These are phyloP conservation scores for Sugiyamaella neomexicana DNA, from an alignment of 1,139 yeast species.

Conservation along the genomic window DNA sequence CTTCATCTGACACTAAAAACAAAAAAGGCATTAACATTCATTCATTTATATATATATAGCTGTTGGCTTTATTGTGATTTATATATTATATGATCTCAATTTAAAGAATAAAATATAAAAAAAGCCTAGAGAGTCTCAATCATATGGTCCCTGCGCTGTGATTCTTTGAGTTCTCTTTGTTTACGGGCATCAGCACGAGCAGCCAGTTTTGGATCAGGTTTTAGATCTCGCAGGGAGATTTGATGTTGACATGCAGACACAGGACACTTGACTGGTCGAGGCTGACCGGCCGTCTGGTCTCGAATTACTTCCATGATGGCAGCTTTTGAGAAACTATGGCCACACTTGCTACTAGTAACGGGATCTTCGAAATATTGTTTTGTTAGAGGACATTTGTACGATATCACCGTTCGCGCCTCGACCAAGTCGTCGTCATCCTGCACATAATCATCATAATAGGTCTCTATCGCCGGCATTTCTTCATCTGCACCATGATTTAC, in stretches of 20 bases:
- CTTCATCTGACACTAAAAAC: not conserved
- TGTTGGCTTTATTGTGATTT: conserved; percentile 1
- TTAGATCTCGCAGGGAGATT: conserved; percentile 19
- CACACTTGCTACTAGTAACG: conserved; percentile 31
- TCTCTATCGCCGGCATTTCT: conserved; percentile 29
- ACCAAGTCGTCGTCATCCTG: conserved; percentile 34
- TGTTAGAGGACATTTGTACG: conserved; percentile 36
- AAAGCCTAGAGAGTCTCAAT: conserved; percentile 37
- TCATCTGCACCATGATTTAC: conserved; percentile 27
- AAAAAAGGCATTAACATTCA: conserved; percentile 11
- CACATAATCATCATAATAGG: conserved; percentile 29
- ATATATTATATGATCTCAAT: not conserved
- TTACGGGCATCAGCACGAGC: conserved; percentile 27
- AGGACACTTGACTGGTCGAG: conserved; percentile 29
- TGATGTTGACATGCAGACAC: conserved; percentile 31
- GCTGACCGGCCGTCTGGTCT: not conserved
- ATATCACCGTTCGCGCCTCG: conserved; percentile 30
- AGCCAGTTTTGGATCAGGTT: conserved; percentile 27
- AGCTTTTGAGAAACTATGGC: conserved; percentile 31
- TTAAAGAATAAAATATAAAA: no score
- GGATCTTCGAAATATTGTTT: conserved; percentile 32
- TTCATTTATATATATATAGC: not conserved
- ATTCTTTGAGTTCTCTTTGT: conserved; percentile 25
- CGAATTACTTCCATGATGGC: conserved; percentile 31
- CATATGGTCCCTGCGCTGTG: conserved; percentile 25